These are phyloP conservation scores for Populus pruinosa DNA, from an alignment of 345 rosid genomes.

Conservation along the genomic window DNA sequence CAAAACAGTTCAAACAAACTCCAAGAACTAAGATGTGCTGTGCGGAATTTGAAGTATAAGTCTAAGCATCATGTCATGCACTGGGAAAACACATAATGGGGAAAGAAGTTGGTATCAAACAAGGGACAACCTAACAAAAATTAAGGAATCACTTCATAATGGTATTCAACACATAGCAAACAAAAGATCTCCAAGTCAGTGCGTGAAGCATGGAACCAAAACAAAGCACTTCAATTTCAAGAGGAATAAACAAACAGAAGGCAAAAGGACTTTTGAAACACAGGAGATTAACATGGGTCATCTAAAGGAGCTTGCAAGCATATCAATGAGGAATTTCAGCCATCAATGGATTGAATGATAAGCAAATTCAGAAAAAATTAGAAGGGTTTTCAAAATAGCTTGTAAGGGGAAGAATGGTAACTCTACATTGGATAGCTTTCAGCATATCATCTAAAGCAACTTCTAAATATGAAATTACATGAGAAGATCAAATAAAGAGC, in stretches of 20 bases:
- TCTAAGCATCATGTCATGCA: background rate
- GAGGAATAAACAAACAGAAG: background rate
- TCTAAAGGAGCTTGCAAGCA: background rate
- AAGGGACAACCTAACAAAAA: background rate
- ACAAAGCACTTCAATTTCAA: background rate
- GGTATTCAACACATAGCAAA: background rate
- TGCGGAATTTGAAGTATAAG: background rate
- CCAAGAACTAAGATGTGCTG: background rate
- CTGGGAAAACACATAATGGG: background rate
- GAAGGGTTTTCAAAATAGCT: background rate
- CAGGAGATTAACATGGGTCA: background rate
- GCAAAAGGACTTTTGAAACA: background rate
- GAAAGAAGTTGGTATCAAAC: background rate
- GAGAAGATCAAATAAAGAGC: background rate
- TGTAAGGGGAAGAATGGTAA: background rate
- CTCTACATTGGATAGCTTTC: background rate
- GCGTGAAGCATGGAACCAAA: background rate
- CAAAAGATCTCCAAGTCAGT: background rate
- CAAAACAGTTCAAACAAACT: background rate
- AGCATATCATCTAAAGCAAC: background rate
- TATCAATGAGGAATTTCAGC: background rate
- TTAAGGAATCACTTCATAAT: background rate
- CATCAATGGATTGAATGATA: background rate
- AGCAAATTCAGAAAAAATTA: background rate
- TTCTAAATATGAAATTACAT: background rate